These are phyloP conservation scores for Linum tenue DNA, from an alignment of 345 rosid species.

Conservation along the genomic window DNA sequence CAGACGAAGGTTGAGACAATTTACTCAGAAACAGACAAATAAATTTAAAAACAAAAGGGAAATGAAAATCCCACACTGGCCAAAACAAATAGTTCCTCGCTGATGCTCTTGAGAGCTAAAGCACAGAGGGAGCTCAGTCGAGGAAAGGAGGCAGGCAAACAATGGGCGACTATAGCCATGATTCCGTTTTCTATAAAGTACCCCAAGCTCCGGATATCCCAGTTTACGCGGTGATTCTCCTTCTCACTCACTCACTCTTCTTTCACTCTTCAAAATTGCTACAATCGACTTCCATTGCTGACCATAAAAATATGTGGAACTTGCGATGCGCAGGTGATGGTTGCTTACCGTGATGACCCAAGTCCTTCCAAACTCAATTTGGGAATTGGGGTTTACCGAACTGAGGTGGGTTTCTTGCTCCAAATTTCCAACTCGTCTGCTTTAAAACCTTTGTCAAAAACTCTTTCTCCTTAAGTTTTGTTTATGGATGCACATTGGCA, in stretches of 20 bases:
- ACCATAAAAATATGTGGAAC: too few relatives aligned
- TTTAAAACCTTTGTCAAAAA: neutral
- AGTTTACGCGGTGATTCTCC: constrained; percentile 27
- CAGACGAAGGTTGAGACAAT: too few relatives aligned
- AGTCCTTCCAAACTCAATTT: constrained; percentile 86
- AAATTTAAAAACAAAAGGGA: too few relatives aligned
- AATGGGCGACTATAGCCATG: neutral
- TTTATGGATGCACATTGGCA: constrained; percentile 10
- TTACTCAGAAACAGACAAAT: too few relatives aligned
- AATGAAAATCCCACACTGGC: too few relatives aligned
- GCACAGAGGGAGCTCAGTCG: too few relatives aligned
- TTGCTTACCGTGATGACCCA: constrained; percentile 82
- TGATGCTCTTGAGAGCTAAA: too few relatives aligned
- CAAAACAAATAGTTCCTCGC: too few relatives aligned
- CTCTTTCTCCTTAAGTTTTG: neutral
- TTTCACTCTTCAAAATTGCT: neutral
- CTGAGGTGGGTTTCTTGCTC: constrained; percentile 41
- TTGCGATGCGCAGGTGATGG: constrained; percentile 49
- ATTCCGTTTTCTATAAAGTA: constrained; percentile 31
- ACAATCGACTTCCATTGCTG: too few relatives aligned
- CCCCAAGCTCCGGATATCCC: constrained; percentile 36
- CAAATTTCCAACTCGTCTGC: neutral
- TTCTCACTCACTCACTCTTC: constrained; percentile 3
- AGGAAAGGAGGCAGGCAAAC: too few relatives aligned
- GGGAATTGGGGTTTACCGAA: constrained; percentile 93